These are phyloP conservation scores for Naganishia antarctica DNA, from an alignment of 768 basidiomycete species.

Conservation along the genomic window DNA sequence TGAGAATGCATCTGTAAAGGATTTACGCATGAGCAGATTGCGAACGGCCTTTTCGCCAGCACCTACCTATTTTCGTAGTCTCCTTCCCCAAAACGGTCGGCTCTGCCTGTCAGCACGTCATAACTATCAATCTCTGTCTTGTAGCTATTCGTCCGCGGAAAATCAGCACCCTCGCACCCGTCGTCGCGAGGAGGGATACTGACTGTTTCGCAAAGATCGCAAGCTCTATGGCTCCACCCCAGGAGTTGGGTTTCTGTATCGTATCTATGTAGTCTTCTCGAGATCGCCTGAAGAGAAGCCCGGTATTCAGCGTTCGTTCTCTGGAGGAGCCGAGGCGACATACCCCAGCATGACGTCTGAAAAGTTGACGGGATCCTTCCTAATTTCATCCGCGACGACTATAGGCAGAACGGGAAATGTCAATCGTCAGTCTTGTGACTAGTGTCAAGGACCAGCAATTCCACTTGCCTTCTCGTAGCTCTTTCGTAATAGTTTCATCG, in stretches of 20 bases:
- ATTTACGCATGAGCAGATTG: background rate
- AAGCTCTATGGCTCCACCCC: constrained; percentile 92
- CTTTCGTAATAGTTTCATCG: constrained; percentile 56
- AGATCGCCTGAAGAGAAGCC: constrained; percentile 53
- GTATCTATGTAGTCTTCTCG: constrained; percentile 71
- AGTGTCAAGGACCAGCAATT: too few species aligned
- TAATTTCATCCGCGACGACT: constrained; percentile 84
- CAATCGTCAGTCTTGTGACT: background rate
- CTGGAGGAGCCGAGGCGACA: background rate
- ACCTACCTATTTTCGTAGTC: constrained; percentile 50
- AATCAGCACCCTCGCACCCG: background rate
- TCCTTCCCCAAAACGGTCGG: constrained; percentile 70
- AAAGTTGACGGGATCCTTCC: constrained; percentile 65
- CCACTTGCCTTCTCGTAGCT: constrained; percentile 68
- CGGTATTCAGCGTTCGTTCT: background rate
- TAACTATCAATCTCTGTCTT: constrained; percentile 79
- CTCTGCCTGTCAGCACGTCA: constrained; percentile 85
- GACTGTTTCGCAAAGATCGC: constrained; percentile 70
- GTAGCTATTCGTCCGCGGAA: constrained; percentile 51
- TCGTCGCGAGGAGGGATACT: constrained; percentile 16
- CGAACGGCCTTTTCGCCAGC: constrained; percentile 37
- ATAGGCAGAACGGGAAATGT: background rate
- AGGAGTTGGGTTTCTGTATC: constrained; percentile 71
- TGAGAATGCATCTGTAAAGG: constrained; percentile 58
- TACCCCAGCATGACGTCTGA: constrained; percentile 84